Evolutionary conservation across 176 grass and related monocot genomes (phyloP).

Genomic region (Dactylis glomerata): DNA sequence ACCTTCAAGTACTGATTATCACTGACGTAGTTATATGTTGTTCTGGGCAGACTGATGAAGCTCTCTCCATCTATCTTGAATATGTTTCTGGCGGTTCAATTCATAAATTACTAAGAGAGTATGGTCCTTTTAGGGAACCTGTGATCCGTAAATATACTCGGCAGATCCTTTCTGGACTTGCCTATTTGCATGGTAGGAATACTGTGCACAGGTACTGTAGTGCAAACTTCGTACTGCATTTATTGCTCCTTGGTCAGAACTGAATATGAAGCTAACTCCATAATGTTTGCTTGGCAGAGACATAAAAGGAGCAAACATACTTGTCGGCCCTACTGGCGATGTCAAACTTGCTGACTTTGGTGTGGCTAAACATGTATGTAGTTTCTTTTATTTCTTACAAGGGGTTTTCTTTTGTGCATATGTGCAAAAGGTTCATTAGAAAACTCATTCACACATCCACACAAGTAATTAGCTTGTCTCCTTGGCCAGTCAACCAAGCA

Average conservation of each 20-base stretch:
- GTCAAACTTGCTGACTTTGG: conserved; percentile 99
- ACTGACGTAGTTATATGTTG: conserved; percentile 24
- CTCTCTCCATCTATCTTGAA: conserved; percentile 84
- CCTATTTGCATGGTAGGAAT: conserved; percentile 78
- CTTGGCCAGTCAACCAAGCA: neutral
- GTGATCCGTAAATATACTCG: conserved; percentile 70
- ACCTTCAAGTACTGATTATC: conserved; percentile 15
- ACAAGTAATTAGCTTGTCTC: neutral
- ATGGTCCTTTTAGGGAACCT: conserved; percentile 89
- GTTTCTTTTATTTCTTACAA: neutral
- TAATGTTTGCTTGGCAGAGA: conserved; percentile 58
- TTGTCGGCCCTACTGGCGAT: conserved; percentile 87
- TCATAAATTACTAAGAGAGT: conserved; percentile 88
- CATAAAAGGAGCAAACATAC: conserved; percentile 99
- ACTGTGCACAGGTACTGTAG: conserved; percentile 92
- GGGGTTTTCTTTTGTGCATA: conserved; percentile 1
- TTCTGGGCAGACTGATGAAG: conserved; percentile 59
- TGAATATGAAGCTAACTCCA: neutral
- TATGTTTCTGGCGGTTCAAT: conserved; percentile 94
- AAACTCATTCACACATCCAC: neutral
- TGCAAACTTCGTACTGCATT: neutral
- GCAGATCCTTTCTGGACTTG: conserved; percentile 94
- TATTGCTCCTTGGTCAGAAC: conserved; percentile 9
- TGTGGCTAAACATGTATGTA: conserved; percentile 97
- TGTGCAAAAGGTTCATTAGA: neutral